phyloP scores from a whole-genome alignment of 2,329 filamentous ascomycete species.

The Alternaria ethzedia region DNA sequence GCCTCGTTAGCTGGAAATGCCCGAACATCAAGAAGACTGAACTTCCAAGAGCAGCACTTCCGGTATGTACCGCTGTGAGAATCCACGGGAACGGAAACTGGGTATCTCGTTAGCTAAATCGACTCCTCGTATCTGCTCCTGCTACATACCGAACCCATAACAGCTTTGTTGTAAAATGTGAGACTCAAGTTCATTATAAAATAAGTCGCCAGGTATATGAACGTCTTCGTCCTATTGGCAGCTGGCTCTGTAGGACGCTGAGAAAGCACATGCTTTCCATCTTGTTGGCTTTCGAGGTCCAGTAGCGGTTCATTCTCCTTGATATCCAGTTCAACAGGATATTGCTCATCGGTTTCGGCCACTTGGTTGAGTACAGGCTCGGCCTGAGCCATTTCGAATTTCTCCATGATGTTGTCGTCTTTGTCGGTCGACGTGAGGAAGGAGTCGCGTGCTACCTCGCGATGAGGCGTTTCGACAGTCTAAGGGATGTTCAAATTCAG shows the following conservation, averaged over 20 bases:
- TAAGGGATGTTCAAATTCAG: neutral
- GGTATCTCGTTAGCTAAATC: neutral
- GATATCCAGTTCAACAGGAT: neutral
- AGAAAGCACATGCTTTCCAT: neutral
- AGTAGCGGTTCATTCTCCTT: neutral
- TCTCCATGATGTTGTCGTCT: neutral
- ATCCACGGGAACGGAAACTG: conserved; percentile 5
- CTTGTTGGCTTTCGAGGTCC: neutral
- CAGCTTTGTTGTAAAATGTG: conserved; percentile 6
- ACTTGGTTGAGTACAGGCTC: neutral
- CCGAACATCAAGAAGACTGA: neutral
- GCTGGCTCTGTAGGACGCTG: neutral
- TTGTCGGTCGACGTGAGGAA: neutral
- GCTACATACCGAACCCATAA: conserved; percentile 3
- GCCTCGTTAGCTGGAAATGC: conserved; percentile 1
- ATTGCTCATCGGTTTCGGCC: neutral
- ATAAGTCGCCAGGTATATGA: neutral
- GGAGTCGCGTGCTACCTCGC: neutral
- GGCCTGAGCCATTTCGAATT: neutral
- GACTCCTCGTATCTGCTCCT: neutral
- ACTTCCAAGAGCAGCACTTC: conserved; percentile 2
- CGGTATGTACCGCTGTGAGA: conserved; percentile 1
- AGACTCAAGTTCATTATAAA: conserved; percentile 2
- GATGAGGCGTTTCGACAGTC: neutral
- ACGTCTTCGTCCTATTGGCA: neutral